These are phyloP conservation scores for Melaleuca quinquenervia DNA, from an alignment of 345 rosid genomes.

Conservation along the genomic window DNA sequence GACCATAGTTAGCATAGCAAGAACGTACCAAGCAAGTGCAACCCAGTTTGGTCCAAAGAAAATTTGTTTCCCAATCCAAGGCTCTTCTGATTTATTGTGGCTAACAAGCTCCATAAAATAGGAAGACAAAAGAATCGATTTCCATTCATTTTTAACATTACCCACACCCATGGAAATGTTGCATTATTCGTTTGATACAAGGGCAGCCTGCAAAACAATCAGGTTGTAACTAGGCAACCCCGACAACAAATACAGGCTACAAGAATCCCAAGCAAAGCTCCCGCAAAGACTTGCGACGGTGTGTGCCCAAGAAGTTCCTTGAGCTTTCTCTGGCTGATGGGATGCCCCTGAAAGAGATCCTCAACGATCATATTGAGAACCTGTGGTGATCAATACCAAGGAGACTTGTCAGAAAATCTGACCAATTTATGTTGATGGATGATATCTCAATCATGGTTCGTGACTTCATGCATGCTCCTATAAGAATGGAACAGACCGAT, in stretches of 20 bases:
- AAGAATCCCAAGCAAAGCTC: slow-evolving; percentile 71
- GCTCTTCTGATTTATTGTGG: neutral
- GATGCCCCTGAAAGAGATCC: slow-evolving; percentile 91
- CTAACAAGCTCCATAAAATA: neutral
- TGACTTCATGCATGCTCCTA: neutral
- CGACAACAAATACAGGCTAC: slow-evolving; percentile 69
- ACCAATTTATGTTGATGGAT: neutral
- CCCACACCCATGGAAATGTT: neutral
- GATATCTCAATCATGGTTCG: neutral
- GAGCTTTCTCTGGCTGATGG: slow-evolving; percentile 84
- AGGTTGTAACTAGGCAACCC: slow-evolving; percentile 45
- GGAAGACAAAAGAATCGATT: neutral
- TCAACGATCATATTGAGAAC: slow-evolving; percentile 83
- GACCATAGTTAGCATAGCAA: neutral
- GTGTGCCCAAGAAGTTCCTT: slow-evolving; percentile 93
- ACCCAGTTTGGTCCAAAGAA: neutral
- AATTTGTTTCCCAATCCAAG: neutral
- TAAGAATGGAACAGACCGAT: neutral
- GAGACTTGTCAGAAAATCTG: neutral
- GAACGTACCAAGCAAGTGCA: neutral
- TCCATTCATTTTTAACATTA: neutral
- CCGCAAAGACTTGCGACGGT: slow-evolving; percentile 81
- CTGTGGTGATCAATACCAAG: slow-evolving; percentile 13
- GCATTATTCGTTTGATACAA: neutral
- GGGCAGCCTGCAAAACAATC: neutral